phyloP scores from a whole-genome alignment of 352 stramenopile species.

The Sclerospora graminicola region DNA sequence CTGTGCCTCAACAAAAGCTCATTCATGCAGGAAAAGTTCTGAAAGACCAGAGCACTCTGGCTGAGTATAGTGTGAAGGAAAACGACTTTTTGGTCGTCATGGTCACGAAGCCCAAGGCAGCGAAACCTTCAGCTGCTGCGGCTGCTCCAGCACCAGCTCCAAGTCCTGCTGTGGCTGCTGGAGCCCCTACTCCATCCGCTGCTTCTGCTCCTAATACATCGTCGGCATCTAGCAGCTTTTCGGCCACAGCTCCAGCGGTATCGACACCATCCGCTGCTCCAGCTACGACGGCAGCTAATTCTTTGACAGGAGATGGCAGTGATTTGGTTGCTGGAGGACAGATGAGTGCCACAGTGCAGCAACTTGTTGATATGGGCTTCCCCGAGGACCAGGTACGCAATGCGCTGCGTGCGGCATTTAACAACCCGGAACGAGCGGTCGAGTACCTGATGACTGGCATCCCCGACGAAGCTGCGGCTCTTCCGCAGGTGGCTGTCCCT shows the following conservation, averaged over 20 bases:
- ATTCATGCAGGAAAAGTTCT: constrained; percentile 85
- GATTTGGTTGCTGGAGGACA: constrained; percentile 22
- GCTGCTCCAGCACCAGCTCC: constrained; percentile 13
- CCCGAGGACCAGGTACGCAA: constrained; percentile 75
- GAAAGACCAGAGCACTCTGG: constrained; percentile 71
- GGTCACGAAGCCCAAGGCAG: constrained; percentile 78
- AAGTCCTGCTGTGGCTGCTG: constrained; percentile 1
- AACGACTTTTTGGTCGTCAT: constrained; percentile 85
- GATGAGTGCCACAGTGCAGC: constrained; percentile 46
- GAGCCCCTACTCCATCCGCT: constrained; percentile 13
- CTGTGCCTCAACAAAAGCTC: constrained; percentile 70
- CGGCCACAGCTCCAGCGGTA: constrained; percentile 41
- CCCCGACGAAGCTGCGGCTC: constrained; percentile 34
- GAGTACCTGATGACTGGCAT: constrained; percentile 88
- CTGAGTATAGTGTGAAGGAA: constrained; percentile 82
- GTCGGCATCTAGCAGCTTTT: constrained; percentile 55
- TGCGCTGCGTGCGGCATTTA: constrained; percentile 73
- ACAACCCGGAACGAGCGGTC: constrained; percentile 79
- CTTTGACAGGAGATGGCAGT: constrained; percentile 11
- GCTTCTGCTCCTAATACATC: constrained; percentile 47
- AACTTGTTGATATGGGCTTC: constrained; percentile 84
- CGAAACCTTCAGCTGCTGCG: constrained; percentile 31
- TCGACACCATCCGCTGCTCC: constrained; percentile 56
- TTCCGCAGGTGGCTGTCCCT: constrained; percentile 15
- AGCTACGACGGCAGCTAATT: constrained; percentile 20